Evolutionary conservation across 2,329 filamentous ascomycete genomes (phyloP).

Genomic region (Lizonia empirigonia): DNA sequence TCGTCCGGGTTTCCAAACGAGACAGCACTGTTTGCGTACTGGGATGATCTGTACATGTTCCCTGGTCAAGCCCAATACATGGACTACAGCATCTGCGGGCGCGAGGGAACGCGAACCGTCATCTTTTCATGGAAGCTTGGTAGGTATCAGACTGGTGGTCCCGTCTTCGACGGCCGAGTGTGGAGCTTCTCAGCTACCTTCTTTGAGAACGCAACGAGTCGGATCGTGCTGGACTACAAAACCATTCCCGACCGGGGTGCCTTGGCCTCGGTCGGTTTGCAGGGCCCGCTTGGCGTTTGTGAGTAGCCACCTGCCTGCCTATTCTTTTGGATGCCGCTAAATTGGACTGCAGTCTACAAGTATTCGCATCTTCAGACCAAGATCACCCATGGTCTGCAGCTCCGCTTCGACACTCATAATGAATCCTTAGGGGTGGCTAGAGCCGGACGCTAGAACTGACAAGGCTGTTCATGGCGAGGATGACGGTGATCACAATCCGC

Average conservation of each 20-base stretch:
- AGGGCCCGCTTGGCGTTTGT: not conserved
- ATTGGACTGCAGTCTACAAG: not conserved
- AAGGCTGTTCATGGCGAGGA: not conserved
- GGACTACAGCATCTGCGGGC: constrained; percentile 1
- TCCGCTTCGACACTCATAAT: not conserved
- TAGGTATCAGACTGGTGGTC: not conserved
- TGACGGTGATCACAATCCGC: not conserved
- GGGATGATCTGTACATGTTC: constrained; percentile 4
- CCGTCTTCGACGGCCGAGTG: not conserved
- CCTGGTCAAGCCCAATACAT: not conserved
- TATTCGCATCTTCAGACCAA: not conserved
- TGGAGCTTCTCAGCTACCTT: not conserved
- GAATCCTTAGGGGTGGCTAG: not conserved
- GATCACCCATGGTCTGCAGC: not conserved
- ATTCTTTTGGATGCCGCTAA: not conserved
- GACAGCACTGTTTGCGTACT: not conserved
- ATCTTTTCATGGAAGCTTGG: not conserved
- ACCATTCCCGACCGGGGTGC: not conserved
- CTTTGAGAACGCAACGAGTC: not conserved
- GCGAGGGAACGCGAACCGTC: not conserved
- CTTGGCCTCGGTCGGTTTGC: not conserved
- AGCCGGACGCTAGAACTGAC: not conserved
- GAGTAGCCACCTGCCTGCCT: not conserved
- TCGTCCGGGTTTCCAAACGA: not conserved
- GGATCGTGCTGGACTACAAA: not conserved